These are phyloP conservation scores for Termitomyces sp. DNA, from an alignment of 768 basidiomycete genomes.

Conservation along the genomic window DNA sequence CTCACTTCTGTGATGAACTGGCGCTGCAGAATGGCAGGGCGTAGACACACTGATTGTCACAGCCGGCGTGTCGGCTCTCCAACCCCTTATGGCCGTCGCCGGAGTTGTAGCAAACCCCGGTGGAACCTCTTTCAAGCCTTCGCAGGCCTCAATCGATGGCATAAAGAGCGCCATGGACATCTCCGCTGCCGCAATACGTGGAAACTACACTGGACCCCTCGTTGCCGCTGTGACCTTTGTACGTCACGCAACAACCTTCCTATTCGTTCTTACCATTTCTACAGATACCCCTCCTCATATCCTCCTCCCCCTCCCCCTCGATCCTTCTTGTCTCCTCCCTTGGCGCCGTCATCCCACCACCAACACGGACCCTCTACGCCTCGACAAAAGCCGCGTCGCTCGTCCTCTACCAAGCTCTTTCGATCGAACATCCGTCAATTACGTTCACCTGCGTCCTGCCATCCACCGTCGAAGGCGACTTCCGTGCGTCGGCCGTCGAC, in stretches of 20 bases:
- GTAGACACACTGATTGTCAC: slow-evolving; percentile 79
- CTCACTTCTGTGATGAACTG: not conserved
- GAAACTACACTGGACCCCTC: slow-evolving; percentile 70
- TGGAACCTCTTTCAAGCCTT: slow-evolving; percentile 22
- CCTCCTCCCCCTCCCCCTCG: slow-evolving; percentile 61
- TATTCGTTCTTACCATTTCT: not conserved
- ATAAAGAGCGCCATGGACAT: slow-evolving; percentile 54
- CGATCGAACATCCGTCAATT: slow-evolving; percentile 75
- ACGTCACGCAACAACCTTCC: slow-evolving; percentile 18
- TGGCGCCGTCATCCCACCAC: slow-evolving; percentile 78
- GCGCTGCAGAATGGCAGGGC: slow-evolving; percentile 66
- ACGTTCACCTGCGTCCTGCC: slow-evolving; percentile 60
- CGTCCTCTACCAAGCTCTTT: slow-evolving; percentile 69
- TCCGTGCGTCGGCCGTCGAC: slow-evolving; percentile 78
- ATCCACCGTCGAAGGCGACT: slow-evolving; percentile 68
- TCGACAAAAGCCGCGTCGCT: slow-evolving; percentile 81
- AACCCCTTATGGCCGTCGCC: slow-evolving; percentile 68
- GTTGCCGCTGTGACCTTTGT: slow-evolving; percentile 70
- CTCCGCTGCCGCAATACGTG: slow-evolving; percentile 47
- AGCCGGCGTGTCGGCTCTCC: slow-evolving; percentile 81
- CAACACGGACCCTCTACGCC: slow-evolving; percentile 79
- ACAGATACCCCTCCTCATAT: slow-evolving; percentile 72
- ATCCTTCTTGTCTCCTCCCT: slow-evolving; percentile 76
- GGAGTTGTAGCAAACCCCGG: slow-evolving; percentile 38
- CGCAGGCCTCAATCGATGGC: slow-evolving; percentile 44